Conservation (phyloP, 176 grass and related monocot species). For the Bonia amplexicaulis region DNA sequence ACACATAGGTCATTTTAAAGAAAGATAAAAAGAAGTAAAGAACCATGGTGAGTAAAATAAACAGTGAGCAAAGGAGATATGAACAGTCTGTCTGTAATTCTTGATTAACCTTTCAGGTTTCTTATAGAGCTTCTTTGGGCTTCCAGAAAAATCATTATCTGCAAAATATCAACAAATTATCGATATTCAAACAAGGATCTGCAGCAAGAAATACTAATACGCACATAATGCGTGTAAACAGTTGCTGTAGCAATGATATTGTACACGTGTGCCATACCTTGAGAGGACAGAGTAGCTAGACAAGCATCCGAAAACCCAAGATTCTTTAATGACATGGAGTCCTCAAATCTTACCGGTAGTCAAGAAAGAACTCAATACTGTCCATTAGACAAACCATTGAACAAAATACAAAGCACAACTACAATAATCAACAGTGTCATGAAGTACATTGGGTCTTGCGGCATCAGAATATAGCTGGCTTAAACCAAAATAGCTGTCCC, state of each 20-base stretch:
- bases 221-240: neutral
- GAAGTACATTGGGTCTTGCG: neutral
- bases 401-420: neutral
- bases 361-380: constrained; percentile 38
- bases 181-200: neutral
- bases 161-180: constrained; percentile 18
- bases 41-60: neutral
- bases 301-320: constrained; percentile 82
- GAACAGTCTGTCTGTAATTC: neutral
- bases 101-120: constrained; percentile 40
- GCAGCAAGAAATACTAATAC: neutral
- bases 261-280: constrained; percentile 38
- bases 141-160: constrained; percentile 29
- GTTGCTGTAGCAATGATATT: neutral
- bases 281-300: constrained; percentile 65
- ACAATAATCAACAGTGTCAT: neutral
- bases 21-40: neutral
- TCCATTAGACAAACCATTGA: neutral
- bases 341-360: constrained; percentile 59
- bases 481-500: neutral
- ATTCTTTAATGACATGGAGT: constrained; percentile 60
- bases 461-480: neutral
- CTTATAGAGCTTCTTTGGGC: constrained; percentile 17
- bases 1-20: neutral
- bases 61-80: neutral